phyloP scores from a whole-genome alignment of 352 stramenopile species.

The Albugo candida region DNA sequence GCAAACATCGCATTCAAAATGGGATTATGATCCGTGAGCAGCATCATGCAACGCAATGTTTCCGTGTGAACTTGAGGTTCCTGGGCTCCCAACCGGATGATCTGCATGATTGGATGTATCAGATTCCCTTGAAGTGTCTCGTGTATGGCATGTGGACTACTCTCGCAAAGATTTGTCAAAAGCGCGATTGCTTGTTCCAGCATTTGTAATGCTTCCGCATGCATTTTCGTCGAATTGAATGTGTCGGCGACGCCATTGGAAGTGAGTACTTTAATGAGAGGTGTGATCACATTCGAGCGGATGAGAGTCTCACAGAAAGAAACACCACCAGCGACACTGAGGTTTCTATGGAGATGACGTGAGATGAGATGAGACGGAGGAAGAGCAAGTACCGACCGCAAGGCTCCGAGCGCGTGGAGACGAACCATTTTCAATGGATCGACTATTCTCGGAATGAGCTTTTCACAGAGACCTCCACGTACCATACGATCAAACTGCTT shows the following conservation, averaged over 20 bases:
- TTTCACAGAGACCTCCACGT: conserved; percentile 47
- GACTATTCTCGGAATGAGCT: conserved; percentile 69
- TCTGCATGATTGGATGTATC: conserved; percentile 54
- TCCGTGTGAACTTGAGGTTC: conserved; percentile 46
- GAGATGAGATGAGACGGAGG: neutral
- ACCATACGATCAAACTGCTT: conserved; percentile 64
- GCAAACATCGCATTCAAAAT: conserved; percentile 47
- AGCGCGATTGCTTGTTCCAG: conserved; percentile 67
- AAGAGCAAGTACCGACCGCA: conserved; percentile 16
- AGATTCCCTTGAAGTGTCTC: conserved; percentile 60
- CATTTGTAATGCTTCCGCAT: conserved; percentile 27
- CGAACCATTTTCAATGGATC: conserved; percentile 72
- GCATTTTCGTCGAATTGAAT: conserved; percentile 37
- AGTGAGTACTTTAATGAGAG: conserved; percentile 46
- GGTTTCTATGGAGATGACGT: conserved; percentile 29
- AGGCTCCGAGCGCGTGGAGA: conserved; percentile 54
- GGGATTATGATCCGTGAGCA: conserved; percentile 69
- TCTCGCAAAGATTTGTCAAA: conserved; percentile 69
- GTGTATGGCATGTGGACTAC: conserved; percentile 53
- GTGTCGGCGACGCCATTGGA: conserved; percentile 29
- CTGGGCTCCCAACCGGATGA: conserved; percentile 25
- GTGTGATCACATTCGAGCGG: conserved; percentile 49
- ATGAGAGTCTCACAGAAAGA: conserved; percentile 73
- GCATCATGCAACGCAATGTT: conserved; percentile 59
- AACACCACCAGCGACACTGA: conserved; percentile 68